A percentile compares a stretch with the other conserved stretches of the same genome.
Conservation (phyloP, 2,329 filamentous ascomycete species). For the Venturia oleaginea region DNA sequence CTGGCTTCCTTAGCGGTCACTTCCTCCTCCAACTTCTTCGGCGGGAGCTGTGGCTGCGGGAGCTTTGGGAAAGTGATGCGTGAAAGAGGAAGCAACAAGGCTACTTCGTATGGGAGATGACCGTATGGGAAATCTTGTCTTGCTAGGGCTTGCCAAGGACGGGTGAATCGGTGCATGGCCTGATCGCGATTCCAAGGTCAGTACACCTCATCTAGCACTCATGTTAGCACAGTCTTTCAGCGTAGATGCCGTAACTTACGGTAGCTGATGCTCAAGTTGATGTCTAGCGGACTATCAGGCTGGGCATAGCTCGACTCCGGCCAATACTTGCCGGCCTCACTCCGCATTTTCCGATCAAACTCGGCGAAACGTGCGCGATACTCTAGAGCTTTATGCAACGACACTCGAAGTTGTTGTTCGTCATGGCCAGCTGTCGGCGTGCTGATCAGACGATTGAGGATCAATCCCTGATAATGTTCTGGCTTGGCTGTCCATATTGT, state of each 20-base stretch:
- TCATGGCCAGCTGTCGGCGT: neutral
- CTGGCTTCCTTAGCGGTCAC: neutral
- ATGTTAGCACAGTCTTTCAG: neutral
- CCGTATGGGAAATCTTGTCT: neutral
- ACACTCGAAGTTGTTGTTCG: neutral
- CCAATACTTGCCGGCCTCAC: neutral
- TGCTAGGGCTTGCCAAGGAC: neutral
- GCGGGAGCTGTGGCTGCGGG: neutral
- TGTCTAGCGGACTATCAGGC: neutral
- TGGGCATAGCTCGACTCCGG: neutral
- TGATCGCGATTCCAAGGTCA: neutral
- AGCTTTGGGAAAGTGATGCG: neutral
- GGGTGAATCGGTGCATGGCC: neutral
- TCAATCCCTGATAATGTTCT: neutral
- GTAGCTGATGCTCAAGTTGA: neutral
- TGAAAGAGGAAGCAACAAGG: neutral
- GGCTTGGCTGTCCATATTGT: neutral
- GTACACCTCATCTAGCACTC: neutral
- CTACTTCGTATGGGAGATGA: neutral
- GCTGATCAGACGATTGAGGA: neutral
- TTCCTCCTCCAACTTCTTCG: neutral
- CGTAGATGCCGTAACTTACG: neutral
- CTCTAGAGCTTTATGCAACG: neutral
- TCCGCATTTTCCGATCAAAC: neutral
- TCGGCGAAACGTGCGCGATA: neutral